Percentiles rank a stretch among this genome's conserved stretches.
These are phyloP conservation scores for Syncephalastrum monosporum DNA, from an alignment of 371 early-diverging fungal species.

Conservation along the genomic window DNA sequence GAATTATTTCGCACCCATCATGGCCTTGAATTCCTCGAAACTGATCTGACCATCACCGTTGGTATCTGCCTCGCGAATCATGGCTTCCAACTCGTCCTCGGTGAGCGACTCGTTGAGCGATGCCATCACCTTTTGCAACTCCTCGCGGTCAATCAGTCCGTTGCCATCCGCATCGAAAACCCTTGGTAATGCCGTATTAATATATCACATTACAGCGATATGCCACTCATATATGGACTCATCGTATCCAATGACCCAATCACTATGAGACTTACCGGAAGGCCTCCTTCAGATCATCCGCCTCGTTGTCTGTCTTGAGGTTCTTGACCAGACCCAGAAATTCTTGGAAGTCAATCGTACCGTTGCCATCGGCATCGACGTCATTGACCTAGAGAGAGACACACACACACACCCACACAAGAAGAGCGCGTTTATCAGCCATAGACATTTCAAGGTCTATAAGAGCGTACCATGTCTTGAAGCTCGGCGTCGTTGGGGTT, in stretches of 20 bases:
- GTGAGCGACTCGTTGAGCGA: conserved; percentile 61
- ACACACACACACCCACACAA: conserved; percentile 1
- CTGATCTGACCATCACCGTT: conserved; percentile 46
- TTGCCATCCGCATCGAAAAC: conserved; percentile 75
- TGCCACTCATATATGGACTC: conserved; percentile 22
- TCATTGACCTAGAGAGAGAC: conserved; percentile 63
- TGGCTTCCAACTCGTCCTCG: conserved; percentile 63
- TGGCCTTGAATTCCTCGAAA: conserved; percentile 51
- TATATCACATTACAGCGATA: conserved; percentile 79
- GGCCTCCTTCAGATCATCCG: conserved; percentile 42
- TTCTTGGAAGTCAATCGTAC: conserved; percentile 89
- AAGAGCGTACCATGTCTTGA: conserved; percentile 59
- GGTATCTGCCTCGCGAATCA: conserved; percentile 61
- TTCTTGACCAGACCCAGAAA: conserved; percentile 87
- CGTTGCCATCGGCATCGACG: conserved; percentile 92
- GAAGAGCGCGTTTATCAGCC: not conserved
- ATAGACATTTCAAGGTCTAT: not conserved
- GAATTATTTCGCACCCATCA: conserved; percentile 57
- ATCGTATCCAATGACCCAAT: conserved; percentile 52
- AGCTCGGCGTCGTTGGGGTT: conserved; percentile 79
- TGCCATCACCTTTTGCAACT: conserved; percentile 51
- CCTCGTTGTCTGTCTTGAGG: conserved; percentile 35
- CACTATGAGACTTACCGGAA: conserved; percentile 41
- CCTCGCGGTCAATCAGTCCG: conserved; percentile 71
- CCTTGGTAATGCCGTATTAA: conserved; percentile 26